Percentiles rank a stretch among this genome's conserved stretches.
Conservation (phyloP, 345 rosid genomes). For the Luvunga scandens region DNA sequence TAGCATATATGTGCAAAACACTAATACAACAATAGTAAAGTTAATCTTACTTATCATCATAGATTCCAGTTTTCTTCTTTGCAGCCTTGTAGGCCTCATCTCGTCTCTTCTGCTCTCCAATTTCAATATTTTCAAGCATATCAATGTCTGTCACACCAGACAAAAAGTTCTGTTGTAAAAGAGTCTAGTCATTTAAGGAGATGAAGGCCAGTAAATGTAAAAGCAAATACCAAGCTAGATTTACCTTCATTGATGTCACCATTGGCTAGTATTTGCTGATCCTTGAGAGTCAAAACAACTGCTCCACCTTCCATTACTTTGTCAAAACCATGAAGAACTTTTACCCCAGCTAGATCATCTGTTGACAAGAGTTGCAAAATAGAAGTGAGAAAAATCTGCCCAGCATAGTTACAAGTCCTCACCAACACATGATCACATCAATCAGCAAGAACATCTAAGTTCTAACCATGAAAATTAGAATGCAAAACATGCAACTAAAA, state of each 20-base stretch:
- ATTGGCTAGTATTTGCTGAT: constrained; percentile 79
- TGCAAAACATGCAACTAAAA: neutral
- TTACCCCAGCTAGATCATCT: constrained; percentile 81
- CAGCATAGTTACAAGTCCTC: neutral
- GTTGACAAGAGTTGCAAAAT: constrained; percentile 27
- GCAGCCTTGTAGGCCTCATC: constrained; percentile 88
- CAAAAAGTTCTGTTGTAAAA: constrained; percentile 39
- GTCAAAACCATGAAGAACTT: constrained; percentile 89
- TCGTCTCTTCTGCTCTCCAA: constrained; percentile 95
- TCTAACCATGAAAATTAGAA: constrained; percentile 7
- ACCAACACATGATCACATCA: constrained; percentile 12
- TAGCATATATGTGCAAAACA: neutral
- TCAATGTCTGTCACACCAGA: constrained; percentile 67
- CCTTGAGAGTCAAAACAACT: constrained; percentile 91
- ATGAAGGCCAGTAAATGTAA: constrained; percentile 8
- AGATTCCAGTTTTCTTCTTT: constrained; percentile 76
- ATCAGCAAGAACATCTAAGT: constrained; percentile 6
- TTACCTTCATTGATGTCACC: constrained; percentile 88
- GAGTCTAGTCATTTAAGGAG: constrained; percentile 18
- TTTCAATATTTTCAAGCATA: constrained; percentile 97
- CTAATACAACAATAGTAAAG: constrained; percentile 1
- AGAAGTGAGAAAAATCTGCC: constrained; percentile 3
- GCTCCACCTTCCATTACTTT: constrained; percentile 96
- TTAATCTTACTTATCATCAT: constrained; percentile 76
- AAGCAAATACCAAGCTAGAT: constrained; percentile 17